Percentiles rank a stretch among this genome's conserved stretches.
phyloP scores from a whole-genome alignment of 139 green algal genomes.

The Coelastrella sp. region DNA sequence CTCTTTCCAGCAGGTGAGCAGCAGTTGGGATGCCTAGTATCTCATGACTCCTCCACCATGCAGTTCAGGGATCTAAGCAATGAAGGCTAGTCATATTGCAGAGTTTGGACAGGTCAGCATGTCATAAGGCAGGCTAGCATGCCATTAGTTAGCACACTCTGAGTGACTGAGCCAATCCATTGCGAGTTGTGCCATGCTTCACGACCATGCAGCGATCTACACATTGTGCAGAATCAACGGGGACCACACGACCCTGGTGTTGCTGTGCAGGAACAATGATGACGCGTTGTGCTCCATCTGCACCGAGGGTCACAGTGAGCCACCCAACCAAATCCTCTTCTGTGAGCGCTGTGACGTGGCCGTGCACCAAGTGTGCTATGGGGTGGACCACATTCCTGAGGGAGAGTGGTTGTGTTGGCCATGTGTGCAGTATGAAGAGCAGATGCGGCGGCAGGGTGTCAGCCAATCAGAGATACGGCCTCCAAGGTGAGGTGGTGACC shows the following conservation, averaged over 20 bases:
- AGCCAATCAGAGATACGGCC: slow-evolving; percentile 76
- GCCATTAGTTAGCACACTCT: too few species aligned
- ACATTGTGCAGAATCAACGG: too few species aligned
- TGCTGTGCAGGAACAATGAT: slow-evolving; percentile 67
- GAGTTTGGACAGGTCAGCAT: too few species aligned
- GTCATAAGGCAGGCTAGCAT: too few species aligned
- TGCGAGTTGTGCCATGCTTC: too few species aligned
- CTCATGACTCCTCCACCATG: too few species aligned
- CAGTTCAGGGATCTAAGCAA: too few species aligned
- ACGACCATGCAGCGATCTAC: too few species aligned
- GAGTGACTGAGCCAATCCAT: too few species aligned
- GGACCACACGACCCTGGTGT: too few species aligned
- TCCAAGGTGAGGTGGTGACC: slow-evolving; percentile 68
- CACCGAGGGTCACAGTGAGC: slow-evolving; percentile 76
- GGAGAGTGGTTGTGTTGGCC: slow-evolving; percentile 94
- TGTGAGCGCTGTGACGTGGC: slow-evolving; percentile 94
- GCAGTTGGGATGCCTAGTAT: not conserved
- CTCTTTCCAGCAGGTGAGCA: slow-evolving; percentile 12
- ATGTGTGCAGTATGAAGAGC: slow-evolving; percentile 82
- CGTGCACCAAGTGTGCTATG: slow-evolving; percentile 90
- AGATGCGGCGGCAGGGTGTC: slow-evolving; percentile 59
- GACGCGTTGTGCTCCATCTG: slow-evolving; percentile 92
- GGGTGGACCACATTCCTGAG: slow-evolving; percentile 60
- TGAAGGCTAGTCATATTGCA: too few species aligned
- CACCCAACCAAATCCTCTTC: slow-evolving; percentile 92